Evolutionary conservation across 2,329 filamentous ascomycete species (phyloP).

Genomic region (Furcasterigmium furcatum): DNA sequence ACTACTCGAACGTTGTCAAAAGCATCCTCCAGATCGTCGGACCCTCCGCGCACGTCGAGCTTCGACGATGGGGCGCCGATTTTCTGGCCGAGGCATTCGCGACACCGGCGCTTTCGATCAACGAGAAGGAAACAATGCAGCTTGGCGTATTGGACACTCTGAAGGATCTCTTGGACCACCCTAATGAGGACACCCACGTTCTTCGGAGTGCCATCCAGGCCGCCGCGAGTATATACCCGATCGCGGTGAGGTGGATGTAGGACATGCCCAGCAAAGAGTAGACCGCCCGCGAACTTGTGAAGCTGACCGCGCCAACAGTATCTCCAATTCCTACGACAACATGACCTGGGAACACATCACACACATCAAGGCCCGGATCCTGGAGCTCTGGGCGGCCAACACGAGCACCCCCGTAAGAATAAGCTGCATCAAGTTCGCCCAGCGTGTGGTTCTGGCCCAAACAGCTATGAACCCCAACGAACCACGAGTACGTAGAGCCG

Average conservation of each 20-base stretch:
- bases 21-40: slow-evolving; percentile 91
- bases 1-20: slow-evolving; percentile 89
- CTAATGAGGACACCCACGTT: slow-evolving; percentile 75
- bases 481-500: slow-evolving; percentile 67
- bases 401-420: slow-evolving; percentile 75
- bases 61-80: slow-evolving; percentile 93
- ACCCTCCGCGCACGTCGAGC: slow-evolving; percentile 68
- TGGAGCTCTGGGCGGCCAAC: slow-evolving; percentile 85
- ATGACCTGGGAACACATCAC: slow-evolving; percentile 85
- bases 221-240: slow-evolving; percentile 86
- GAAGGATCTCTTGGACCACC: slow-evolving; percentile 64
- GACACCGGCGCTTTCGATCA: slow-evolving; percentile 74
- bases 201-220: slow-evolving; percentile 85
- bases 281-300: not conserved
- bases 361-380: slow-evolving; percentile 82
- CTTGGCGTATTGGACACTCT: slow-evolving; percentile 76
- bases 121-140: slow-evolving; percentile 78
- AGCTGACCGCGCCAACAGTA: slow-evolving; percentile 52
- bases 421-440: slow-evolving; percentile 96
- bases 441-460: slow-evolving; percentile 88
- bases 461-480: slow-evolving; percentile 80
- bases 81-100: slow-evolving; percentile 96
- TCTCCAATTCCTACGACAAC: slow-evolving; percentile 79
- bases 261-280: slow-evolving; percentile 26
- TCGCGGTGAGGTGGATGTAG: slow-evolving; percentile 92